Evolutionary conservation across 805 yeast species (phyloP).

Genomic region (Schizosaccharomyces osmophilus): DNA sequence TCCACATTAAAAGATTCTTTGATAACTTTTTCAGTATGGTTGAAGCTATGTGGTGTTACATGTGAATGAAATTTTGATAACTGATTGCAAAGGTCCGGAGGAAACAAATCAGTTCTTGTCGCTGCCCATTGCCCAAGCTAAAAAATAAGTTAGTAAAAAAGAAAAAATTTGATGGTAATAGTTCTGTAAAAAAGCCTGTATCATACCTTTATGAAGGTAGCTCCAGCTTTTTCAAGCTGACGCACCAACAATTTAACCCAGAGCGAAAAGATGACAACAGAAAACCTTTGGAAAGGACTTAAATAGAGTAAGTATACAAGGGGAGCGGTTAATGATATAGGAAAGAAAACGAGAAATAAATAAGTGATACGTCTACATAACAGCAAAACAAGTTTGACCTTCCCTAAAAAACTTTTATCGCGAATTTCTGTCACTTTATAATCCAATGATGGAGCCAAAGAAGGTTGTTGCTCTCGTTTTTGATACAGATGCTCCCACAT

Average conservation of each 20-base stretch:
- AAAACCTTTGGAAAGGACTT: constrained; percentile 10
- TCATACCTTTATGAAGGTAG: constrained; percentile 31
- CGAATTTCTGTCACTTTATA: too few species aligned
- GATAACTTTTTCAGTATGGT: constrained; percentile 33
- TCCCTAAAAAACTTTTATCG: too few species aligned
- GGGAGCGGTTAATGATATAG: neutral
- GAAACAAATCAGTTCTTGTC: constrained; percentile 79
- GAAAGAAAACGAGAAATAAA: too few species aligned
- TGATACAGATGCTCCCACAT: too few species aligned
- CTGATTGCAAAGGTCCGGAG: constrained; percentile 52
- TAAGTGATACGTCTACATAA: too few species aligned
- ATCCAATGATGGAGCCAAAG: too few species aligned
- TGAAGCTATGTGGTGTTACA: constrained; percentile 47
- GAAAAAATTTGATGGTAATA: neutral
- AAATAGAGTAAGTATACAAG: neutral
- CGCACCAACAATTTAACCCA: constrained; percentile 21
- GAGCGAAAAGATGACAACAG: constrained; percentile 7
- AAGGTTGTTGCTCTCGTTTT: too few species aligned
- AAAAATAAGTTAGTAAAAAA: constrained; percentile 9
- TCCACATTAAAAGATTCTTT: constrained; percentile 32
- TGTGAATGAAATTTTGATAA: constrained; percentile 59
- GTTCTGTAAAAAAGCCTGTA: constrained; percentile 5
- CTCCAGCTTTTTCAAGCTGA: constrained; percentile 68
- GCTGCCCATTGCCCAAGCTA: constrained; percentile 98
- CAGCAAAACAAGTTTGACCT: too few species aligned